Conservation (phyloP, 805 yeast species). For the Blastobotrys terrestris region DNA sequence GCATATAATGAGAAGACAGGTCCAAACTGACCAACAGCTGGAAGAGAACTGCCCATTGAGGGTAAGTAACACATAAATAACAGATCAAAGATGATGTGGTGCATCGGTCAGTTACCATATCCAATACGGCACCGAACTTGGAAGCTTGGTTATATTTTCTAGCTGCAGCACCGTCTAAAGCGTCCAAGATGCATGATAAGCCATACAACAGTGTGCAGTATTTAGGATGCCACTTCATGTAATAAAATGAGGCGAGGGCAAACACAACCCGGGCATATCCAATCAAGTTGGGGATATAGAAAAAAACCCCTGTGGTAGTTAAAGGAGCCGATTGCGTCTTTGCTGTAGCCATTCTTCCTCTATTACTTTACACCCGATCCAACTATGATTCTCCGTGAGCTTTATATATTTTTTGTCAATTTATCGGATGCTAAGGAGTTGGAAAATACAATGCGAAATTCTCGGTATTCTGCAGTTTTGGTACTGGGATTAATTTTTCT, state of each 20-base stretch:
- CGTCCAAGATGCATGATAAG: slow-evolving; percentile 86
- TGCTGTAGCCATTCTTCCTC: too few relatives aligned
- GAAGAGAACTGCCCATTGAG: slow-evolving; percentile 61
- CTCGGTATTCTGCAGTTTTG: too few relatives aligned
- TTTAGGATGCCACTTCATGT: slow-evolving; percentile 81
- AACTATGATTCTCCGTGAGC: too few relatives aligned
- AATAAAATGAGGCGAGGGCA: slow-evolving; percentile 69
- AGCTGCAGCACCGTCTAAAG: slow-evolving; percentile 95
- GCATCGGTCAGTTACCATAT: slow-evolving; percentile 98
- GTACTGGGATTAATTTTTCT: too few relatives aligned
- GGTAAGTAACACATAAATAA: slow-evolving; percentile 75
- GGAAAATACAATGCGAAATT: too few relatives aligned
- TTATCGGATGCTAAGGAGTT: too few relatives aligned
- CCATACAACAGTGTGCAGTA: slow-evolving; percentile 74
- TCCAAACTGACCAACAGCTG: slow-evolving; percentile 75
- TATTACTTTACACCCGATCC: too few relatives aligned
- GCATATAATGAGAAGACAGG: slow-evolving; percentile 93
- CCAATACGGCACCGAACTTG: slow-evolving; percentile 90
- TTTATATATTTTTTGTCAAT: too few relatives aligned
- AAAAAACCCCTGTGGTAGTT: slow-evolving; percentile 53
- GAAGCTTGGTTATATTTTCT: slow-evolving; percentile 84
- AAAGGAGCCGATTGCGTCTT: too few relatives aligned
- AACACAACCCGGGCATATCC: slow-evolving; percentile 83
- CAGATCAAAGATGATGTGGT: slow-evolving; percentile 92
- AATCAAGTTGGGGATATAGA: slow-evolving; percentile 84